Conservation (phyloP, 352 stramenopile genomes). For the Phytophthora idaei region DNA sequence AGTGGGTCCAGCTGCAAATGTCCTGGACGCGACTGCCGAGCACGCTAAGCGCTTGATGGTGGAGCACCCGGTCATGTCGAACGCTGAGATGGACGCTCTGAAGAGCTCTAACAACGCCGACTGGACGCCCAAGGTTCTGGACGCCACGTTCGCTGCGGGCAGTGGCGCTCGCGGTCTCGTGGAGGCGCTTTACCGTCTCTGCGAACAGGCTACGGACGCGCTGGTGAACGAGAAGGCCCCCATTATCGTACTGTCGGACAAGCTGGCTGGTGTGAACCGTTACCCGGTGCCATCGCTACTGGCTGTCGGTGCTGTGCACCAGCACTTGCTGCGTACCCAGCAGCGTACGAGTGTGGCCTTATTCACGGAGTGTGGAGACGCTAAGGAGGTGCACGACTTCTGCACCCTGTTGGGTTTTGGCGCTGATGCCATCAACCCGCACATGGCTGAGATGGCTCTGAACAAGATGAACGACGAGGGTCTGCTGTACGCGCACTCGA, state of each 20-base stretch:
- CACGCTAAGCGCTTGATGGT: constrained; percentile 90
- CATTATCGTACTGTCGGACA: constrained; percentile 94
- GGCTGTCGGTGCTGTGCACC: constrained; percentile 94
- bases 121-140: constrained; percentile 63
- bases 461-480: constrained; percentile 96
- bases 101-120: constrained; percentile 77
- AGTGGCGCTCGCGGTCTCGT: constrained; percentile 68
- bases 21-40: constrained; percentile 86
- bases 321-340: constrained; percentile 95
- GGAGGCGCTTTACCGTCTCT: constrained; percentile 92
- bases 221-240: constrained; percentile 79
- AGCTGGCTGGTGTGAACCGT: constrained; percentile 82
- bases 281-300: constrained; percentile 95
- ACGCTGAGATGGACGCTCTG: constrained; percentile 92
- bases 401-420: constrained; percentile 94
- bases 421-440: constrained; percentile 94
- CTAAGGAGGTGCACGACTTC: constrained; percentile 97
- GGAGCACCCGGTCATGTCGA: constrained; percentile 93
- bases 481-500: constrained; percentile 69
- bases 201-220: constrained; percentile 92
- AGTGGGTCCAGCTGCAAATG: constrained; percentile 94
- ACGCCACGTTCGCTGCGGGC: constrained; percentile 70
- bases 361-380: constrained; percentile 95
- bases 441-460: constrained; percentile 95
- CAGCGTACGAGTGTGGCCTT: constrained; percentile 90